These are phyloP conservation scores for Debaryomyces udenii DNA, from an alignment of 1,139 yeast genomes.

Conservation along the genomic window DNA sequence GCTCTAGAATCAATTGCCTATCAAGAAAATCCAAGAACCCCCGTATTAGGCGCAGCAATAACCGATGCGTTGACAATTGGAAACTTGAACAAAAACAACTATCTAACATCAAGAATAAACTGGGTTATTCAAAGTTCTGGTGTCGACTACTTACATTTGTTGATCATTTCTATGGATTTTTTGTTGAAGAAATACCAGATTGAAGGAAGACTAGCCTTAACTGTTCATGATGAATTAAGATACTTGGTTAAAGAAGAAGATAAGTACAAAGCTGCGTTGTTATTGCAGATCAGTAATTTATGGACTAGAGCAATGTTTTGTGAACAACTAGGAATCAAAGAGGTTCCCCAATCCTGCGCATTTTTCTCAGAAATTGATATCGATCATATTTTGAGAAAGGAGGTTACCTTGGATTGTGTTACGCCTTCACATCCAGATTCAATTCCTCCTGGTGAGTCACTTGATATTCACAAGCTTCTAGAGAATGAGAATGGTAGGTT, in stretches of 20 bases:
- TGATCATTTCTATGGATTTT: slow-evolving; percentile 88
- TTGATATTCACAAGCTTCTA: slow-evolving; percentile 60
- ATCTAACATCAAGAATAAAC: slow-evolving; percentile 87
- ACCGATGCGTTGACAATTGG: slow-evolving; percentile 76
- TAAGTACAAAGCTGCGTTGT: slow-evolving; percentile 72
- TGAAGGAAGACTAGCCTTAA: slow-evolving; percentile 79
- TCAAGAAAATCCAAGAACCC: slow-evolving; percentile 82
- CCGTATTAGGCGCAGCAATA: slow-evolving; percentile 90
- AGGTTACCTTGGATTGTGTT: slow-evolving; percentile 82
- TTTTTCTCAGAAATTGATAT: slow-evolving; percentile 94
- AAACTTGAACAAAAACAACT: slow-evolving; percentile 66
- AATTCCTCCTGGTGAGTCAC: slow-evolving; percentile 78
- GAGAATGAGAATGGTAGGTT: slow-evolving; percentile 29
- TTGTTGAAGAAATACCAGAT: slow-evolving; percentile 63
- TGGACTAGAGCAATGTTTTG: slow-evolving; percentile 98
- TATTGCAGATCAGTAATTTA: slow-evolving; percentile 83
- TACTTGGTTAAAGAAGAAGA: slow-evolving; percentile 77
- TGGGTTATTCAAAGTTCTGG: slow-evolving; percentile 99
- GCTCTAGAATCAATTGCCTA: slow-evolving; percentile 86
- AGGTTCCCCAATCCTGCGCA: slow-evolving; percentile 93
- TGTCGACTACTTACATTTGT: slow-evolving; percentile 88
- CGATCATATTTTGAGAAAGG: slow-evolving; percentile 85
- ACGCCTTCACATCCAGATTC: slow-evolving; percentile 84
- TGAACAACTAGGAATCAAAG: slow-evolving; percentile 86
- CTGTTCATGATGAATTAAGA: slow-evolving; percentile 95